phyloP scores from a whole-genome alignment of 306 rosid species.

The Vicia sativa region DNA sequence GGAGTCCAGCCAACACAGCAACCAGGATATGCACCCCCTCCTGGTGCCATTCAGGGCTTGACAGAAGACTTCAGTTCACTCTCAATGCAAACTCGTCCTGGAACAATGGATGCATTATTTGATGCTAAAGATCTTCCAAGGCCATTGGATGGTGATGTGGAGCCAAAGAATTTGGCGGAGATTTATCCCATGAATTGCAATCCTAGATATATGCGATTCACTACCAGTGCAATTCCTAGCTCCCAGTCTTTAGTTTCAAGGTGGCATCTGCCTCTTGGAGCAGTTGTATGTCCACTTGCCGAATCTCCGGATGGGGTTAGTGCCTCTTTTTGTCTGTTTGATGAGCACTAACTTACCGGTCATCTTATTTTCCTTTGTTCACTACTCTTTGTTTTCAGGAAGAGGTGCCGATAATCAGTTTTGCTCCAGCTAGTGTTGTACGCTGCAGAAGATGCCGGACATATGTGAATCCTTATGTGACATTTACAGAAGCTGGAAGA shows the following conservation, averaged over 20 bases:
- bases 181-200: conserved; percentile 72
- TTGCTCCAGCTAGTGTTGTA: conserved; percentile 78
- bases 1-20: conserved; percentile 70
- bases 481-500: conserved; percentile 95
- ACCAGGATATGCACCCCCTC: conserved; percentile 63
- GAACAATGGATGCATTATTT: conserved; percentile 76
- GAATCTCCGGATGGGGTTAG: conserved; percentile 89
- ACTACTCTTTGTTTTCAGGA: conserved; percentile 57
- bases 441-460: conserved; percentile 99
- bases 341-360: conserved; percentile 18
- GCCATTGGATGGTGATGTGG: conserved; percentile 89
- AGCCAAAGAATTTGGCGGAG: conserved; percentile 61
- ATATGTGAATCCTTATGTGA: conserved; percentile 84
- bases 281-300: conserved; percentile 97
- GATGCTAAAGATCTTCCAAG: conserved; percentile 81
- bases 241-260: conserved; percentile 95
- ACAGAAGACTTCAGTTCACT: conserved; percentile 87
- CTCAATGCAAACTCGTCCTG: conserved; percentile 80
- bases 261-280: conserved; percentile 99
- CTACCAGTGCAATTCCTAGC: conserved; percentile 84
- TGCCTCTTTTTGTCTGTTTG: conserved; percentile 40
- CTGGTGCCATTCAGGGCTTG: conserved; percentile 73
- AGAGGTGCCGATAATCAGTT: conserved; percentile 88
- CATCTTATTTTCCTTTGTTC: conserved; percentile 29
- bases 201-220: conserved; percentile 79